phyloP scores from a whole-genome alignment of 108 stramenopile species.

The Cyclotella baltica region DNA sequence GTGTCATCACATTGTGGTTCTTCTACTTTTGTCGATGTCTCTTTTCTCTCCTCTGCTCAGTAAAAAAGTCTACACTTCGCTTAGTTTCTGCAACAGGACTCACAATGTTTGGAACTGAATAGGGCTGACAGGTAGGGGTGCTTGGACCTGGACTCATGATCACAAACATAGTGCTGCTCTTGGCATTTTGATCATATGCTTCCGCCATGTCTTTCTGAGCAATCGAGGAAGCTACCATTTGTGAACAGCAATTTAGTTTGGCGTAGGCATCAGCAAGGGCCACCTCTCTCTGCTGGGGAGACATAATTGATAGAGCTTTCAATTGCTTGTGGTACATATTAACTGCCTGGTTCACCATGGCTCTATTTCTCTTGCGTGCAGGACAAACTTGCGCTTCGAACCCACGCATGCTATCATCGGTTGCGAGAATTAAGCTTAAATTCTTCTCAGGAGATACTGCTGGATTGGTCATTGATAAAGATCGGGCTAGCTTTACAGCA shows the following conservation, averaged over 20 bases:
- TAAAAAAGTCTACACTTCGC: too few relatives aligned
- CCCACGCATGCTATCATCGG: neutral
- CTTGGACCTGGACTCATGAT: too few relatives aligned
- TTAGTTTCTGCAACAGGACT: too few relatives aligned
- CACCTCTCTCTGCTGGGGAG: conserved; percentile 2
- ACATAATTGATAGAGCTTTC: neutral
- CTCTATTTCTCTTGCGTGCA: neutral
- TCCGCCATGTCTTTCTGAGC: neutral
- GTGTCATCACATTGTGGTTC: too few relatives aligned
- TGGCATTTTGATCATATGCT: neutral
- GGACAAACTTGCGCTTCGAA: conserved; percentile 1
- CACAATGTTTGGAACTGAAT: too few relatives aligned
- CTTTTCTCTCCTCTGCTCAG: too few relatives aligned
- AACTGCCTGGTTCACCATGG: neutral
- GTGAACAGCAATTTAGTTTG: neutral
- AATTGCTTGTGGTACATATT: neutral
- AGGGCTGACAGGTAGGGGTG: too few relatives aligned
- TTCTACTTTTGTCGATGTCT: too few relatives aligned
- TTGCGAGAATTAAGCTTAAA: neutral
- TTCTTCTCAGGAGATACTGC: conserved; percentile 3
- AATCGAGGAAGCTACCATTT: neutral
- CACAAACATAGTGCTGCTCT: neutral
- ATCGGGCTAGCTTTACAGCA: neutral
- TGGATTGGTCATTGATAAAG: conserved; percentile 1
- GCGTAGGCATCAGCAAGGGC: neutral